phyloP scores from a whole-genome alignment of 2,329 filamentous ascomycete species.

The Fusarium goolgardi region DNA sequence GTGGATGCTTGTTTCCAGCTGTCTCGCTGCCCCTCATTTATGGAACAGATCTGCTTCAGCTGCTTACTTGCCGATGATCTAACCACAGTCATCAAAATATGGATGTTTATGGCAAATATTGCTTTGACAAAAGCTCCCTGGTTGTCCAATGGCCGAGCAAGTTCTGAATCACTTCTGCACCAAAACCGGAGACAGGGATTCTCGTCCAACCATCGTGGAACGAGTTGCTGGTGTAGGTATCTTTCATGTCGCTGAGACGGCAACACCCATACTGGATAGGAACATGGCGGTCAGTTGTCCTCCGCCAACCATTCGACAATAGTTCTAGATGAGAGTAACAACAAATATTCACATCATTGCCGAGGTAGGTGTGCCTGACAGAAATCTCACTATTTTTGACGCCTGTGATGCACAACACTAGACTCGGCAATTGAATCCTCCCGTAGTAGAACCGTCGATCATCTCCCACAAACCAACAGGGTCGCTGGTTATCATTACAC shows the following conservation, averaged over 20 bases:
- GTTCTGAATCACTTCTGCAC: neutral
- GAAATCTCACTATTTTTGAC: neutral
- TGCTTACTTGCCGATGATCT: slow-evolving; percentile 1
- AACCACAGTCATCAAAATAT: too few relatives aligned
- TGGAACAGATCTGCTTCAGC: neutral
- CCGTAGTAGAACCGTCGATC: neutral
- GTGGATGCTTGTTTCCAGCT: neutral
- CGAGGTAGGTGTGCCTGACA: neutral
- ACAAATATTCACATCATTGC: neutral
- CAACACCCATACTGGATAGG: neutral
- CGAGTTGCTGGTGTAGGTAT: neutral
- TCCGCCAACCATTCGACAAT: neutral
- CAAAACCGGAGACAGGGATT: neutral
- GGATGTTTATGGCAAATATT: neutral
- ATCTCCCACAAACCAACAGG: neutral
- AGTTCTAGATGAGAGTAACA: neutral
- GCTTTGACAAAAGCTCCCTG: fast-evolving
- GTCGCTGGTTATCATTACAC: neutral
- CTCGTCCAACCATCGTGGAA: neutral
- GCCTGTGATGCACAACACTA: neutral
- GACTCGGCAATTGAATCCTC: slow-evolving; percentile 1
- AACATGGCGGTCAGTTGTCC: neutral
- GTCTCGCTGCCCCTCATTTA: neutral
- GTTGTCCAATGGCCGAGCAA: neutral
- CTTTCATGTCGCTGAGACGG: neutral